phyloP scores from a whole-genome alignment of 345 rosid genomes.

The Sonneratia alba region DNA sequence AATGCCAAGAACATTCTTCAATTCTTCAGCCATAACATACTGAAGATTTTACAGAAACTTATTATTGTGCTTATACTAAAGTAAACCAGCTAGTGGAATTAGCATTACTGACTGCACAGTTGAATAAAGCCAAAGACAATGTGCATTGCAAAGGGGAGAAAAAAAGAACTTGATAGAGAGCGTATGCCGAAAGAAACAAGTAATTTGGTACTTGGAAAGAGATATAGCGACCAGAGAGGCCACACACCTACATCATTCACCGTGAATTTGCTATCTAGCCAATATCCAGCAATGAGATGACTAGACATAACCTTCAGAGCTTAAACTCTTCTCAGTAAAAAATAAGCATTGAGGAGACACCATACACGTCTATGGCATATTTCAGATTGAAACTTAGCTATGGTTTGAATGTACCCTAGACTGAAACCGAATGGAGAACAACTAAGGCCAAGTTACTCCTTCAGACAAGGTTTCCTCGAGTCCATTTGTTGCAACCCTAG shows the following conservation, averaged over 20 bases:
- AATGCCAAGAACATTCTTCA: not conserved
- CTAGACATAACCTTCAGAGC: too few species aligned
- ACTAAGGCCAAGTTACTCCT: not conserved
- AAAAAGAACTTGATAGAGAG: not conserved
- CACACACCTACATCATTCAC: too few species aligned
- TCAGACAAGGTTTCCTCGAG: not conserved
- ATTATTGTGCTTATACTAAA: too few species aligned
- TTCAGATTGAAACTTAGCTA: too few species aligned
- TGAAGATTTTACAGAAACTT: too few species aligned
- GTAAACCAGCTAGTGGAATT: not conserved
- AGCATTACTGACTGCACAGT: not conserved
- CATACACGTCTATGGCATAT: not conserved
- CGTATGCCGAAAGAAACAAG: not conserved
- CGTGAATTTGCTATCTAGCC: too few species aligned
- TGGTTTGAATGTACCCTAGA: not conserved
- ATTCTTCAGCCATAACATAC: too few species aligned
- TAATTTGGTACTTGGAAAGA: too few species aligned
- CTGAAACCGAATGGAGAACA: not conserved
- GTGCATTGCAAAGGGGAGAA: not conserved
- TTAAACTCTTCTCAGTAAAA: too few species aligned
- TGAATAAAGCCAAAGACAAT: not conserved
- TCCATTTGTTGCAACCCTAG: not conserved
- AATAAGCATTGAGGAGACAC: too few species aligned
- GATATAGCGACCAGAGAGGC: too few species aligned
- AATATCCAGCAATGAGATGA: too few species aligned